These are phyloP conservation scores for Melampsora americana DNA, from an alignment of 1,284 basidiomycete species.

Conservation along the genomic window DNA sequence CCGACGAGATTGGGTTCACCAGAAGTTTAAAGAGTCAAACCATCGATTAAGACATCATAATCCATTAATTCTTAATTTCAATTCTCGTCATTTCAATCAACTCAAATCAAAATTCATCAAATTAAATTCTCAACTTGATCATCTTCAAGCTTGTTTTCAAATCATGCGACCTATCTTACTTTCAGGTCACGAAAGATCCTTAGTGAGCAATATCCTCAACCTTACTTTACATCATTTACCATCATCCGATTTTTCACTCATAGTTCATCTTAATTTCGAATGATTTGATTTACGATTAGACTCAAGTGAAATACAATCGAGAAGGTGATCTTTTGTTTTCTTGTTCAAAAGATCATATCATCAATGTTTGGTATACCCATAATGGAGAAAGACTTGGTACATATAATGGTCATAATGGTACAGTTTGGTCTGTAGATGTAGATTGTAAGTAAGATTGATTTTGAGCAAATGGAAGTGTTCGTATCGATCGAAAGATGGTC, in stretches of 20 bases:
- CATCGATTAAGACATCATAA: no score
- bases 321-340: slow-evolving; percentile 96
- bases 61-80: no score
- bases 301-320: slow-evolving; percentile 67
- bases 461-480: neutral
- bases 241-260: neutral
- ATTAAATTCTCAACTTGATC: neutral
- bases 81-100: neutral
- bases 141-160: neutral
- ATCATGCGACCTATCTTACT: slow-evolving; percentile 53
- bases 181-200: slow-evolving; percentile 89
- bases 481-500: no score
- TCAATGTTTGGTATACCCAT: slow-evolving; percentile 98
- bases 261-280: no score
- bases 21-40: no score
- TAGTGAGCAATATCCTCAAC: slow-evolving; percentile 85
- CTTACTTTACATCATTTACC: neutral
- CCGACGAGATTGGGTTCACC: no score
- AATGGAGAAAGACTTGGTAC: slow-evolving; percentile 97
- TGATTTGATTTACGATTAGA: neutral
- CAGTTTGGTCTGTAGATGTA: slow-evolving; percentile 93
- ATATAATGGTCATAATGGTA: slow-evolving; percentile 92
- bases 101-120: neutral
- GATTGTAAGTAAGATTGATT: slow-evolving; percentile 70
- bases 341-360: slow-evolving; percentile 88